A percentile compares a stretch with the other conserved stretches of the same genome.
Evolutionary conservation across 768 basidiomycete species (phyloP).

Genomic region (Amanita brunnescens): DNA sequence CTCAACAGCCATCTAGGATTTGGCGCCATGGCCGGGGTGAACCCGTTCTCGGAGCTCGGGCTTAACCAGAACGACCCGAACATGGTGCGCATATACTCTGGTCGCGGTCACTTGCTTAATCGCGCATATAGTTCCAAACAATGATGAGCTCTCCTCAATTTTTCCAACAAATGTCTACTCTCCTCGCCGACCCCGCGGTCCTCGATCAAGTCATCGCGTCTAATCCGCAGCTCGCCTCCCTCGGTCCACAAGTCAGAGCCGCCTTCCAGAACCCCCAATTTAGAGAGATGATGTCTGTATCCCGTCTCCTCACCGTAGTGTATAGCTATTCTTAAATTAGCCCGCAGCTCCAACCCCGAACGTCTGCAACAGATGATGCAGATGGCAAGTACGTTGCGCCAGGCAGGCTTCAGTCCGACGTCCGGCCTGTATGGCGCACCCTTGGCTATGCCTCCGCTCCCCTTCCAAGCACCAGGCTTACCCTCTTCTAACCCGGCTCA

Average conservation of each 20-base stretch:
- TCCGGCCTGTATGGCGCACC: slow-evolving; percentile 16
- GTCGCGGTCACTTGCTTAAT: not conserved
- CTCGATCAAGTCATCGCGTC: slow-evolving; percentile 79
- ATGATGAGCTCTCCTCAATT: slow-evolving; percentile 86
- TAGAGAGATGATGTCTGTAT: slow-evolving; percentile 61
- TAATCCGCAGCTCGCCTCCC: slow-evolving; percentile 66
- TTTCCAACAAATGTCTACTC: slow-evolving; percentile 75
- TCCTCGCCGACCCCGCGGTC: slow-evolving; percentile 85
- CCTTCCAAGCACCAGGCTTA: slow-evolving; percentile 54
- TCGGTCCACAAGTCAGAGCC: slow-evolving; percentile 76
- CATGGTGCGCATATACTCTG: slow-evolving; percentile 47
- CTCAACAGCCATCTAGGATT: slow-evolving; percentile 73
- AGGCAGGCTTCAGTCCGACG: slow-evolving; percentile 24
- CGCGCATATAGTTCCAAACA: slow-evolving; percentile 49
- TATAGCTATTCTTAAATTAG: not conserved
- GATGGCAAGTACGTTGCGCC: slow-evolving; percentile 52
- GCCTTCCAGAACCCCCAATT: slow-evolving; percentile 73
- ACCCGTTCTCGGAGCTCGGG: slow-evolving; percentile 90
- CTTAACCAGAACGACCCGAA: slow-evolving; percentile 91
- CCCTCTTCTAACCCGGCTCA: slow-evolving; percentile 26
- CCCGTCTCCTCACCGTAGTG: not conserved
- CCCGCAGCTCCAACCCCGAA: slow-evolving; percentile 63
- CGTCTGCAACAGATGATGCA: slow-evolving; percentile 66
- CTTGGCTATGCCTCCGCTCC: slow-evolving; percentile 12
- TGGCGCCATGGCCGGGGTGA: slow-evolving; percentile 76